phyloP scores from a whole-genome alignment of 805 yeast species.

The Metschnikowia koreensis region DNA sequence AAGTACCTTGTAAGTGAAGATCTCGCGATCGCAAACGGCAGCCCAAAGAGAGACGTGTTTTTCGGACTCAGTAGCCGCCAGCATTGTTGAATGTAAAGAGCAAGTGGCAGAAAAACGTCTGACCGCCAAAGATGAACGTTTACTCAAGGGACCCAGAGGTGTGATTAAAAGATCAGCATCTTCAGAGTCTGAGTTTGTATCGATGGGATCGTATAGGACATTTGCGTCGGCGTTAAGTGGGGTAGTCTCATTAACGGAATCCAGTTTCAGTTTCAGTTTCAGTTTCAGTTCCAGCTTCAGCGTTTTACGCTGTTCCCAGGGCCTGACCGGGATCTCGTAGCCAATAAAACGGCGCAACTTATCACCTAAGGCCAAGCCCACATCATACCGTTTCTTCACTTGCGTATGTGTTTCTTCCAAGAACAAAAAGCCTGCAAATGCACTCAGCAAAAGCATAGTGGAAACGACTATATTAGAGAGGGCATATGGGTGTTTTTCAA shows the following conservation, averaged over 20 bases:
- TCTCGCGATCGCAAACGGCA: conserved; percentile 20
- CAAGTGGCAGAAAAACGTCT: conserved; percentile 20
- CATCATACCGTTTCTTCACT: conserved; percentile 28
- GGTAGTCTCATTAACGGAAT: conserved; percentile 7
- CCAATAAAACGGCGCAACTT: conserved; percentile 26
- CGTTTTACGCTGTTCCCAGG: conserved; percentile 23
- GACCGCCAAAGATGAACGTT: conserved; percentile 15
- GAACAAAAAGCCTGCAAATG: conserved; percentile 32
- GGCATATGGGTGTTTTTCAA: conserved; percentile 36
- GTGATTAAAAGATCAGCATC: conserved; percentile 4
- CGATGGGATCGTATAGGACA: conserved; percentile 7
- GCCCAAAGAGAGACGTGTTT: conserved; percentile 13
- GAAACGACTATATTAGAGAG: conserved; percentile 38
- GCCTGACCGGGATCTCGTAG: conserved; percentile 24
- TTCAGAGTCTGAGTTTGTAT: conserved; percentile 1
- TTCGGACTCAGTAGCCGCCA: conserved; percentile 13
- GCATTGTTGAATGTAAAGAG: conserved; percentile 16
- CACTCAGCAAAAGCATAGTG: conserved; percentile 24
- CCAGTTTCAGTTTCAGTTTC: background rate
- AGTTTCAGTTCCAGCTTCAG: conserved; percentile 3
- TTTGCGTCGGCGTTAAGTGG: conserved; percentile 8
- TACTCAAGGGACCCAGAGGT: conserved; percentile 5
- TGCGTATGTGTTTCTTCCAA: conserved; percentile 37
- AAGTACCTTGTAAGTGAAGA: conserved; percentile 31
- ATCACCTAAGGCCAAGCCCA: conserved; percentile 37